phyloP scores from a whole-genome alignment of 2,329 filamentous ascomycete genomes.

The Thermomyces lanuginosus region DNA sequence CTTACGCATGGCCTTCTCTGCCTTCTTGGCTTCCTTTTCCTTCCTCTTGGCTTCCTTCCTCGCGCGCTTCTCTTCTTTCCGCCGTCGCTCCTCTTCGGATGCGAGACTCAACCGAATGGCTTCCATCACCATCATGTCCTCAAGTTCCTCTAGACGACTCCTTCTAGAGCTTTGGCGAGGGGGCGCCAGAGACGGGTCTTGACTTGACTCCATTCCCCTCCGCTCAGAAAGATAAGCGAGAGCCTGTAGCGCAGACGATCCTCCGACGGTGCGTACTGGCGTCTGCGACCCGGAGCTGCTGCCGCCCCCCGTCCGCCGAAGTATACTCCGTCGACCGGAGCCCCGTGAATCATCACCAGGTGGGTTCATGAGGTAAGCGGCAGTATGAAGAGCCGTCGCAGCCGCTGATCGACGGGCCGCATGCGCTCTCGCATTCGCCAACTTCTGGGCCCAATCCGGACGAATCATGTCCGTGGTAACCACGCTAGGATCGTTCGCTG shows the following conservation, averaged over 20 bases:
- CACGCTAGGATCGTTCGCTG: conserved; percentile 67
- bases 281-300: conserved; percentile 19
- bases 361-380: conserved; percentile 70
- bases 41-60: conserved; percentile 71
- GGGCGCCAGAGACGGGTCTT: conserved; percentile 23
- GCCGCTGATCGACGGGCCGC: conserved; percentile 75
- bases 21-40: conserved; percentile 71
- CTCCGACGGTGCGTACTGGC: conserved; percentile 12
- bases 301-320: conserved; percentile 24
- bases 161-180: conserved; percentile 39
- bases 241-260: conserved; percentile 28
- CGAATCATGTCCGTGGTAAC: conserved; percentile 85
- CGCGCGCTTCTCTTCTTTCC: conserved; percentile 64
- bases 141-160: conserved; percentile 65
- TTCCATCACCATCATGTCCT: conserved; percentile 98
- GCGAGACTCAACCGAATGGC: conserved; percentile 83
- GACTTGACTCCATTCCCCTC: conserved; percentile 18
- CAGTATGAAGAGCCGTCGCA: conserved; percentile 84
- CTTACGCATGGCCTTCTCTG: conserved; percentile 51
- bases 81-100: conserved; percentile 81
- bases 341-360: conserved; percentile 31
- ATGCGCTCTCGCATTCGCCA: conserved; percentile 69
- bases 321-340: conserved; percentile 42
- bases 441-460: conserved; percentile 85
- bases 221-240: conserved; percentile 33